Evolutionary conservation across 345 rosid genomes (phyloP).

Genomic region (Capsella bursapastoris): DNA sequence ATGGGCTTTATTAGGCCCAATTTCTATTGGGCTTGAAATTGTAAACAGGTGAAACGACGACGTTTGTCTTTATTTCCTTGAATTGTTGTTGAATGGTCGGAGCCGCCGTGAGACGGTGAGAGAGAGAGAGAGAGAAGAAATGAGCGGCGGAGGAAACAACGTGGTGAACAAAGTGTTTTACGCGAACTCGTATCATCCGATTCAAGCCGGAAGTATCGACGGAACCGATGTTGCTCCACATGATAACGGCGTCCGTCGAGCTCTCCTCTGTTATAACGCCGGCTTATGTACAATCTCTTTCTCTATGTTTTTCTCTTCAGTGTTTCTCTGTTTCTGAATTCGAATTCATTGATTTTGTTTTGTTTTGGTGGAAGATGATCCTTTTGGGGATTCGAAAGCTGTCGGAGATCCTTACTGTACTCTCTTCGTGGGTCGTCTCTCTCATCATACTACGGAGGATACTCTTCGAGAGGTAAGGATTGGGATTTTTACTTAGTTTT

Average conservation of each 20-base stretch:
- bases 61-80: not conserved
- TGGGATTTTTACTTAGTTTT: not conserved
- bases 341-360: not conserved
- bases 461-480: slow-evolving; percentile 64
- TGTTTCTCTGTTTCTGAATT: not conserved
- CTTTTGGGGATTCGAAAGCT: slow-evolving; percentile 73
- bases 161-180: slow-evolving; percentile 75
- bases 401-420: slow-evolving; percentile 82
- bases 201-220: slow-evolving; percentile 94
- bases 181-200: slow-evolving; percentile 87
- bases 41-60: not conserved
- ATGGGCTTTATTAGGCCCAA: slow-evolving; percentile 20
- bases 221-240: slow-evolving; percentile 86
- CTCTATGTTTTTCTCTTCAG: not conserved
- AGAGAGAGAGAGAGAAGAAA: slow-evolving; percentile 3
- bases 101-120: slow-evolving; percentile 22
- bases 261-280: slow-evolving; percentile 82
- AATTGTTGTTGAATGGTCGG: slow-evolving; percentile 8
- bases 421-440: slow-evolving; percentile 78
- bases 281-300: slow-evolving; percentile 62
- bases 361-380: slow-evolving; percentile 63
- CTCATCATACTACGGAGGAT: slow-evolving; percentile 71
- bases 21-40: not conserved
- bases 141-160: slow-evolving; percentile 46
- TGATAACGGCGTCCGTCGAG: slow-evolving; percentile 78